Conservation (phyloP, 2,329 filamentous ascomycete species). For the Monilinia polystroma region DNA sequence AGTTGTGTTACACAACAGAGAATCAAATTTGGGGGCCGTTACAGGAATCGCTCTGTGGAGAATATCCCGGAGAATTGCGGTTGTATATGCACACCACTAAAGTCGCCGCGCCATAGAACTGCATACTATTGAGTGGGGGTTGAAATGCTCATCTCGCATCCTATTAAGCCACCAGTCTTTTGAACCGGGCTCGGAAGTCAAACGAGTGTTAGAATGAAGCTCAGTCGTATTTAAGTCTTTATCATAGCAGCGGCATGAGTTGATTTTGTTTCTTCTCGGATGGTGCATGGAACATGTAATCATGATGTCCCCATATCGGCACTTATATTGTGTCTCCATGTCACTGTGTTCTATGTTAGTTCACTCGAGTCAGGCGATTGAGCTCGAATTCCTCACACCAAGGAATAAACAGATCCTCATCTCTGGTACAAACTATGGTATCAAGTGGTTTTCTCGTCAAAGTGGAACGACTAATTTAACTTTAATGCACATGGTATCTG, state of each 20-base stretch:
- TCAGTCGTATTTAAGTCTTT: not conserved
- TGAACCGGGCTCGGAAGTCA: not conserved
- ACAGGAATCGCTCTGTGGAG: not conserved
- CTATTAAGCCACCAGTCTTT: not conserved
- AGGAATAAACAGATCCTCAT: constrained; percentile 9
- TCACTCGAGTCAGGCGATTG: not conserved
- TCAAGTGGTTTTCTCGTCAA: not conserved
- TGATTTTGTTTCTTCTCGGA: not conserved
- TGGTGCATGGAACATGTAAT: not conserved
- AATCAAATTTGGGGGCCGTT: not conserved
- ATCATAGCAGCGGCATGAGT: not conserved
- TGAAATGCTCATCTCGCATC: not conserved
- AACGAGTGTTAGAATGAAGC: not conserved
- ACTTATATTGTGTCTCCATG: not conserved
- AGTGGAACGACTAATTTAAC: too few relatives aligned
- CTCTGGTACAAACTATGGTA: not conserved
- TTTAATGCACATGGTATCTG: too few relatives aligned
- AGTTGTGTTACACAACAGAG: not conserved
- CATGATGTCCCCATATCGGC: not conserved
- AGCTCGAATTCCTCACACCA: constrained; percentile 13
- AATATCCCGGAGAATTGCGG: not conserved
- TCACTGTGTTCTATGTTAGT: not conserved
- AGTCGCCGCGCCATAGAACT: not conserved
- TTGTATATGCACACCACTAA: not conserved
- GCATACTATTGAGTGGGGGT: not conserved